phyloP scores from a whole-genome alignment of 2,329 filamentous ascomycete species.

The Coleophoma eucalyptorum region DNA sequence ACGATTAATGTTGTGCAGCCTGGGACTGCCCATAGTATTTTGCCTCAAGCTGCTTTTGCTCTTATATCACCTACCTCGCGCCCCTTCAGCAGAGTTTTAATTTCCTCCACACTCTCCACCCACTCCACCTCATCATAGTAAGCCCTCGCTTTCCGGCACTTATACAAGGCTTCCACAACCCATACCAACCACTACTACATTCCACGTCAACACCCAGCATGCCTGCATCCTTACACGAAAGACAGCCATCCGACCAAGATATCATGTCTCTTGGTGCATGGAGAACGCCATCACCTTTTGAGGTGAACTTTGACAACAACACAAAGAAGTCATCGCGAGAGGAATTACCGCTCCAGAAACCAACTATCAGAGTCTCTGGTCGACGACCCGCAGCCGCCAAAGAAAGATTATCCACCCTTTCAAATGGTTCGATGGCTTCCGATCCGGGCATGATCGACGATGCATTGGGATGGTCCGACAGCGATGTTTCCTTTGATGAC shows the following conservation, averaged over 20 bases:
- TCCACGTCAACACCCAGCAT: neutral
- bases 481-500: neutral
- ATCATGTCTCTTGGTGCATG: neutral
- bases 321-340: neutral
- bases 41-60: neutral
- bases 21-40: no score
- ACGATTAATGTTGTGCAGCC: no score
- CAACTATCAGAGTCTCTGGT: neutral
- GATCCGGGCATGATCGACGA: neutral
- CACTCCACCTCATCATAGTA: neutral
- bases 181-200: neutral
- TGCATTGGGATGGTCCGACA: neutral
- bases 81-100: neutral
- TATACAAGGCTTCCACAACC: neutral
- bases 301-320: neutral
- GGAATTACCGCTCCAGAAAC: neutral
- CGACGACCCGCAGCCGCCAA: no score
- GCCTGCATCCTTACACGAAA: neutral
- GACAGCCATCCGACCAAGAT: neutral
- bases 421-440: neutral
- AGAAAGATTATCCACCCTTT: neutral
- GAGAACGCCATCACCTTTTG: neutral
- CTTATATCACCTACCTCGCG: neutral
- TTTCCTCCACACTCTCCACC: neutral
- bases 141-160: neutral